phyloP scores from a whole-genome alignment of 2,329 filamentous ascomycete species.

The Mollisiaceae sp. region DNA sequence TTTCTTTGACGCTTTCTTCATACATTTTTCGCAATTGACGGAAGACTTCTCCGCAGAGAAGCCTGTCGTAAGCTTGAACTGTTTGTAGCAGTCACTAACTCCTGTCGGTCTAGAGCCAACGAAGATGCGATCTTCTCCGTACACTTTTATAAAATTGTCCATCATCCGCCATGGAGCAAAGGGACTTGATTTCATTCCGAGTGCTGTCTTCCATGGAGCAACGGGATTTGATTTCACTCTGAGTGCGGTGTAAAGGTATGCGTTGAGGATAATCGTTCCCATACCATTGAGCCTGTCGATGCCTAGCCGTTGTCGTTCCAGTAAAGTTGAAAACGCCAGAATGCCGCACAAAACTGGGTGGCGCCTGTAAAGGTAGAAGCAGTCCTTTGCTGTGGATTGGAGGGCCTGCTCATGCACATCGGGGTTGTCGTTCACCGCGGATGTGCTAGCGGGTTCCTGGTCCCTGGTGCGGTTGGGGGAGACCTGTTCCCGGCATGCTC shows the following conservation, averaged over 20 bases:
- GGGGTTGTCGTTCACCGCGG: no score
- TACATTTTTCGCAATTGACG: neutral
- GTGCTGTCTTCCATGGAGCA: conserved; percentile 19
- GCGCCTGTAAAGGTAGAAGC: conserved; percentile 22
- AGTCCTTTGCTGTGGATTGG: neutral
- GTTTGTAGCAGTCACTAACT: conserved; percentile 15
- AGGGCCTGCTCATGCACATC: no score
- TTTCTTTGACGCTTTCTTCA: no score
- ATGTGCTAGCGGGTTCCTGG: no score
- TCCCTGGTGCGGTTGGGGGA: no score
- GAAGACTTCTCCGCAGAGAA: neutral
- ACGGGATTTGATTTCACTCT: conserved; percentile 4
- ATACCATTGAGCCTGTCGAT: neutral
- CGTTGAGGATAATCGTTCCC: conserved; percentile 19
- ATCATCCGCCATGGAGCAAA: conserved; percentile 20
- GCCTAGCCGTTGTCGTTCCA: conserved; percentile 2
- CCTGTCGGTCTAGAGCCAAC: conserved; percentile 12
- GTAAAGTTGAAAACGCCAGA: conserved; percentile 12
- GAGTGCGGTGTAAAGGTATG: conserved; percentile 24
- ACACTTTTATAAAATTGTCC: conserved; percentile 14
- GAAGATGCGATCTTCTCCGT: conserved; percentile 23
- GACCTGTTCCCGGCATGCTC: no score
- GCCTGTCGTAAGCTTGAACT: conserved; percentile 15
- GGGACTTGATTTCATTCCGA: conserved; percentile 7
- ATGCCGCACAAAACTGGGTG: conserved; percentile 28